These are phyloP conservation scores for Funneliformis mosseae DNA, from an alignment of 192 early-diverging fungal genomes.

Conservation along the genomic window DNA sequence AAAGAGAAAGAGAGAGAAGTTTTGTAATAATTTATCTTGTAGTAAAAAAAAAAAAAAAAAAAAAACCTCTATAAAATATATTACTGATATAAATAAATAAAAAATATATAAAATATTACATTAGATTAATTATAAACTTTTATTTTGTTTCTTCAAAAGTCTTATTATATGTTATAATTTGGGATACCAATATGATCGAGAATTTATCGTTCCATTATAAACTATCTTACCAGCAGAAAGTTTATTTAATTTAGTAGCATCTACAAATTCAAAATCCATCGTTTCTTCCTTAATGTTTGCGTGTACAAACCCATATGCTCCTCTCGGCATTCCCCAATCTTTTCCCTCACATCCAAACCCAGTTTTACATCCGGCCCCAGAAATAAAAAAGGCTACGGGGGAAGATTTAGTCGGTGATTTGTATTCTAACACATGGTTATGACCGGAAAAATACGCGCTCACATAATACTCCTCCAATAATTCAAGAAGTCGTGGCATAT, in stretches of 20 bases:
- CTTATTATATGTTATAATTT: neutral
- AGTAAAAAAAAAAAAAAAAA: too few species aligned
- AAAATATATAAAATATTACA: too few species aligned
- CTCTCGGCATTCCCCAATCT: slow-evolving; percentile 21
- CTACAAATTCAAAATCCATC: slow-evolving; percentile 23
- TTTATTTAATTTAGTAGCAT: slow-evolving; percentile 3
- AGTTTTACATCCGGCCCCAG: slow-evolving; percentile 20
- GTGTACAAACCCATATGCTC: slow-evolving; percentile 22
- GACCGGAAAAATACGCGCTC: slow-evolving; percentile 23
- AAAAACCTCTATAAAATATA: too few species aligned
- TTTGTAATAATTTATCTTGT: too few species aligned
- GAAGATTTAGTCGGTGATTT: neutral
- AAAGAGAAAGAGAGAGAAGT: too few species aligned
- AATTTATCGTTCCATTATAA: neutral
- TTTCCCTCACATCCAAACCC: neutral
- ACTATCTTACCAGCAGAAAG: neutral
- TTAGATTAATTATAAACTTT: neutral
- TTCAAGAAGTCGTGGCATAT: neutral
- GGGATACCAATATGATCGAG: slow-evolving; percentile 8
- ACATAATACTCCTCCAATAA: slow-evolving; percentile 14
- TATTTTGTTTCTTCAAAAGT: neutral
- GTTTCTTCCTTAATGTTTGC: neutral
- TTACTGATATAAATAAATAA: too few species aligned
- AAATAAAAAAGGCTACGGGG: slow-evolving; percentile 12
- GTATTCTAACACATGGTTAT: slow-evolving; percentile 28